A percentile compares a stretch with the other conserved stretches of the same genome.
These are phyloP conservation scores for Triticum timopheevii DNA, from an alignment of 176 grass and related monocot species.

Conservation along the genomic window DNA sequence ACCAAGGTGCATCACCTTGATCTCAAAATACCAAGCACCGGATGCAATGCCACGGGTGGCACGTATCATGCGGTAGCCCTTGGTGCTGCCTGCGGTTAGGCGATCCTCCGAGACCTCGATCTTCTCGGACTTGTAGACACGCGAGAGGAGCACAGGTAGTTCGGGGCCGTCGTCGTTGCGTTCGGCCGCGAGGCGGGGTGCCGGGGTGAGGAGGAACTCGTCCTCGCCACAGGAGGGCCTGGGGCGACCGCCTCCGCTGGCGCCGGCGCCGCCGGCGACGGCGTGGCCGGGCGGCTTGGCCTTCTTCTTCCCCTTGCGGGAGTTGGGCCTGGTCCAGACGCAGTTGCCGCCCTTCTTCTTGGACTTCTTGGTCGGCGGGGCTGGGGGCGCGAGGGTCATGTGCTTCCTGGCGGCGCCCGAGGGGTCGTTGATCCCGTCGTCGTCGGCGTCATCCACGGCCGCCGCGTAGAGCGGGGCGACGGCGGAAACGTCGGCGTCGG, in stretches of 20 bases:
- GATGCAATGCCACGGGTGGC: slow-evolving; percentile 73
- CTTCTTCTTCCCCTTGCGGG: slow-evolving; percentile 95
- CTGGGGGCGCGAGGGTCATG: slow-evolving; percentile 38
- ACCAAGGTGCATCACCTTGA: slow-evolving; percentile 59
- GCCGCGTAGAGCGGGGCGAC: not conserved
- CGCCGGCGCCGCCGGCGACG: not conserved
- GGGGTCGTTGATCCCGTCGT: slow-evolving; percentile 45
- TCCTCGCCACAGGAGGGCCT: slow-evolving; percentile 41
- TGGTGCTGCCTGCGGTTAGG: slow-evolving; percentile 69
- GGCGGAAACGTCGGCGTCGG: slow-evolving; percentile 30
- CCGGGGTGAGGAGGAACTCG: slow-evolving; percentile 68
- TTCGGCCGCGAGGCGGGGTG: slow-evolving; percentile 59
- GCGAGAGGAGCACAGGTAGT: slow-evolving; percentile 72
- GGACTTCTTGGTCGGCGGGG: slow-evolving; percentile 59
- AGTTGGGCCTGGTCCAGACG: slow-evolving; percentile 74
- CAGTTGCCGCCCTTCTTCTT: slow-evolving; percentile 77
- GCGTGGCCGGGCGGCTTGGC: slow-evolving; percentile 25
- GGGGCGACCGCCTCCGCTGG: slow-evolving; percentile 14
- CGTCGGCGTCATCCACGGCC: slow-evolving; percentile 24
- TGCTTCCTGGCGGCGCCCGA: slow-evolving; percentile 29
- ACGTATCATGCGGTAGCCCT: slow-evolving; percentile 92
- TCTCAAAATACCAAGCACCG: slow-evolving; percentile 86
- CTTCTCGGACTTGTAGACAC: slow-evolving; percentile 75
- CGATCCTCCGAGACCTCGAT: slow-evolving; percentile 77
- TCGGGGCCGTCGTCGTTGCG: slow-evolving; percentile 59